Percentiles rank a stretch among this genome's conserved stretches.
These are phyloP conservation scores for Saururus chinensis DNA, from an alignment of 164 flowering plant species.

Conservation along the genomic window DNA sequence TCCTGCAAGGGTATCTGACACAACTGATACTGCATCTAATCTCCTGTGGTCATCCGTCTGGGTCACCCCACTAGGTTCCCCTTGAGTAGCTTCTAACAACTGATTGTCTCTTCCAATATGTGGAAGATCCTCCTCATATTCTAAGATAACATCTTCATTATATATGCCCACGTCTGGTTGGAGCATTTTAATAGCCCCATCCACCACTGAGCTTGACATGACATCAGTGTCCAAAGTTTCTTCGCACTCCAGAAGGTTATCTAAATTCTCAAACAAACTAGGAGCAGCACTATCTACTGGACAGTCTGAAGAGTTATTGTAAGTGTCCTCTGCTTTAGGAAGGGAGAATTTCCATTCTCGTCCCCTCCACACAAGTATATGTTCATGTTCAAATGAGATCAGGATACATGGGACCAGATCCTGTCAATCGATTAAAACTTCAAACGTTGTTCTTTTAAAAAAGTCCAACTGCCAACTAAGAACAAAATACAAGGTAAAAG, in stretches of 20 bases:
- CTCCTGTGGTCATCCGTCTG: not conserved
- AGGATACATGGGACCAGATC: slow-evolving; percentile 88
- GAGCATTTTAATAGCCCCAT: slow-evolving; percentile 3
- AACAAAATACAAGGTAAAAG: not conserved
- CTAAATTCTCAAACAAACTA: slow-evolving; percentile 3
- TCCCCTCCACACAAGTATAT: slow-evolving; percentile 91
- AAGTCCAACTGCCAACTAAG: not conserved
- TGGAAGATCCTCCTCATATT: not conserved
- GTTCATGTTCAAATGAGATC: slow-evolving; percentile 71
- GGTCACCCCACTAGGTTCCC: not conserved
- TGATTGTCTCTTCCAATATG: not conserved
- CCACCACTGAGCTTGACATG: slow-evolving; percentile 2
- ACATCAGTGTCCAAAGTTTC: slow-evolving; percentile 13
- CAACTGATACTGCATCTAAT: not conserved
- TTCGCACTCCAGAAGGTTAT: slow-evolving; percentile 12
- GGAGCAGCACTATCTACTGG: slow-evolving; percentile 9
- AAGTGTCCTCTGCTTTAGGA: slow-evolving; percentile 14
- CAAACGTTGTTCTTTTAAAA: not conserved
- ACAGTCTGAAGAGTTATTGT: slow-evolving; percentile 11
- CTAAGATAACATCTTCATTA: not conserved
- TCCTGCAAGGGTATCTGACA: not conserved
- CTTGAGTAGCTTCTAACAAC: not conserved
- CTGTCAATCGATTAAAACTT: slow-evolving; percentile 23
- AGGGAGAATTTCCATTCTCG: slow-evolving; percentile 62
- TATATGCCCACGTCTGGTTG: not conserved